These are phyloP conservation scores for Naegleria lovaniensis DNA, from an alignment of 208 protist genomes.

Conservation along the genomic window DNA sequence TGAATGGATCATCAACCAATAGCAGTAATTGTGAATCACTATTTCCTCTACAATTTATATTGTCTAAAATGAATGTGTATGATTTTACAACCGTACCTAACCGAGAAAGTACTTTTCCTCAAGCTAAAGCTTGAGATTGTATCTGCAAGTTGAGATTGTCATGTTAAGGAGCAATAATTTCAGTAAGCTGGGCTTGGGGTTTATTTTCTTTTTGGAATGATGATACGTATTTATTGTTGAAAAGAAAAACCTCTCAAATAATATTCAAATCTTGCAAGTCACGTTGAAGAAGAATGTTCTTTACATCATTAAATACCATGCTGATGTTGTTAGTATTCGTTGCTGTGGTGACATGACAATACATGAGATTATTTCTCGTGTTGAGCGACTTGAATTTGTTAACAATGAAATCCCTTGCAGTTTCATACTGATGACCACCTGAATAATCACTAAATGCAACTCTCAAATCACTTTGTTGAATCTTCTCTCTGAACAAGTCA, in stretches of 20 bases:
- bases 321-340: constrained; percentile 30
- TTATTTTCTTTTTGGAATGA: too few relatives aligned
- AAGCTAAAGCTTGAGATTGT: too few relatives aligned
- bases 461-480: constrained; percentile 25
- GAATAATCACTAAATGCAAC: constrained; percentile 29
- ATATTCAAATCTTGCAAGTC: not conserved
- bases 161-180: too few relatives aligned
- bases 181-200: too few relatives aligned
- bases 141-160: too few relatives aligned
- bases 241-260: not conserved
- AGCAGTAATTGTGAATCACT: too few relatives aligned
- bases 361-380: constrained; percentile 26
- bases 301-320: constrained; percentile 44
- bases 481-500: constrained; percentile 35
- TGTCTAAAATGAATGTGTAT: too few relatives aligned
- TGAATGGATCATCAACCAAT: too few relatives aligned
- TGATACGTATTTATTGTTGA: not conserved
- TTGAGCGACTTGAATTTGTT: constrained; percentile 22
- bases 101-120: too few relatives aligned
- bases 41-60: too few relatives aligned
- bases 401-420: constrained; percentile 21
- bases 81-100: too few relatives aligned
- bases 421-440: constrained; percentile 29
- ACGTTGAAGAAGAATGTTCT: constrained; percentile 51
- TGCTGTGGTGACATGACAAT: constrained; percentile 35